Conservation (phyloP, 768 basidiomycete species). For the Coprinopsis strossmayeri region DNA sequence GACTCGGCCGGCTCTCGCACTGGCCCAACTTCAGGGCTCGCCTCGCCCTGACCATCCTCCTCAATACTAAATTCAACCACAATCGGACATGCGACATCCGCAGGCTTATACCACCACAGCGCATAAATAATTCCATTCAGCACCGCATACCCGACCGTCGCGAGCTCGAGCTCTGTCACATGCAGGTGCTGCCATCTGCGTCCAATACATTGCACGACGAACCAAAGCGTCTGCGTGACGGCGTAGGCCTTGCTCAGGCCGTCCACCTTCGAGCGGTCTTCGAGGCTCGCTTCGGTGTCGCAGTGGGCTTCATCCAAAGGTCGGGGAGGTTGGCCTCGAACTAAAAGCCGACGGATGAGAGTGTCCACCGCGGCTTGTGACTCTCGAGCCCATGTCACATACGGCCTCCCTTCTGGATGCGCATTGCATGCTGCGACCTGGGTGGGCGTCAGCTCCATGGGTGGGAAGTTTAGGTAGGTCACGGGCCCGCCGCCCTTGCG, state of each 20-base stretch:
- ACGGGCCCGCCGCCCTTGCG: background rate
- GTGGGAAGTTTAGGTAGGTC: too few relatives aligned
- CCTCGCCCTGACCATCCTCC: too few relatives aligned
- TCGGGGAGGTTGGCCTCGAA: background rate
- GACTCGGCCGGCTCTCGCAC: too few relatives aligned
- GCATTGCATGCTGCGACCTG: too few relatives aligned
- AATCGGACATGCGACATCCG: background rate
- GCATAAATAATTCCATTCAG: background rate
- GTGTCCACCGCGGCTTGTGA: too few relatives aligned
- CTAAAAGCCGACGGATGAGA: background rate
- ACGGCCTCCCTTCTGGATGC: too few relatives aligned
- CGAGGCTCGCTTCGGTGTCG: conserved; percentile 1
- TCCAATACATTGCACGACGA: conserved; percentile 1
- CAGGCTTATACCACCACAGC: background rate
- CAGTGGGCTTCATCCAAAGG: background rate
- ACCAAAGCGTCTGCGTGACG: conserved; percentile 9
- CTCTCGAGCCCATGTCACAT: too few relatives aligned
- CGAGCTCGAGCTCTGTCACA: background rate
- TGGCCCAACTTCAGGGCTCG: too few relatives aligned
- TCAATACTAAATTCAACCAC: too few relatives aligned
- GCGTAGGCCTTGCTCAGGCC: conserved; percentile 9
- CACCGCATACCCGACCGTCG: background rate
- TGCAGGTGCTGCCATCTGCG: background rate
- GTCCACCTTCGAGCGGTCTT: conserved; percentile 12
- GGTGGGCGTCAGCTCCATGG: too few relatives aligned